Base-by-base conservation (phyloP, 2,329 filamentous ascomycete species). In the Apiospora pterosperma region DNA sequence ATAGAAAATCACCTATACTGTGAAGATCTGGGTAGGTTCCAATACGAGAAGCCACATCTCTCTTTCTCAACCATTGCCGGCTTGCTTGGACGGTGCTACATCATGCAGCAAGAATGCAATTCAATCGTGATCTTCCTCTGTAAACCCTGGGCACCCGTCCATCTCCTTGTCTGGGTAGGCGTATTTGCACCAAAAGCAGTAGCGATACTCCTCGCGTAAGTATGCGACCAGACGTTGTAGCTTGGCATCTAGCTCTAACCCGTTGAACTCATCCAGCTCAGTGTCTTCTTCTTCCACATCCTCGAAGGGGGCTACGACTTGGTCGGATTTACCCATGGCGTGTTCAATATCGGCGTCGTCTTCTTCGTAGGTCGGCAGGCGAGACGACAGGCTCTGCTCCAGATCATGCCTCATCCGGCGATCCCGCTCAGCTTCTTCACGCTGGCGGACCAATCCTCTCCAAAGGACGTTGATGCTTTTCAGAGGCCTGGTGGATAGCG, bases 131-230 rank as follows among this genome's bases (percentile, higher is more conserved):
- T 97, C 94, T 73, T 97, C 93, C 77, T 97, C 96, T 0, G 88
- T 91, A 39, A 90, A 64, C 0, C 96, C 96, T 0, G 96, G 95
- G 81, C 96, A 99, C 0, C 92, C 94, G 14, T 96, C 92, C 90
- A 97, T 89, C 39, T 81, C 78, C 39, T 80, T 81, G 72, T 93
- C 88, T 0, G 88, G 85, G 75, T 97, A 99, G 62, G 82, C 82
- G 77, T 85, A 91, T 76, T 97, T 98, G 79, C 96, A 99, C 92
- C 94, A 99, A 75, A 97, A 97, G 79, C 96, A 99, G 75, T 99
- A 99, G 55, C 83, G 78, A 73, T 93, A 87, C 73, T 85, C 85
- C 60, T 88, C 81, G 41, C 96, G 85, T 63, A 99, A 76, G 76
- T 92, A 89, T 21, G 79, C 76, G 11, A 97, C 84, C 16, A 96